phyloP scores from a whole-genome alignment of 495 filamentous ascomycete species.

The Geoglossum glabrum region DNA sequence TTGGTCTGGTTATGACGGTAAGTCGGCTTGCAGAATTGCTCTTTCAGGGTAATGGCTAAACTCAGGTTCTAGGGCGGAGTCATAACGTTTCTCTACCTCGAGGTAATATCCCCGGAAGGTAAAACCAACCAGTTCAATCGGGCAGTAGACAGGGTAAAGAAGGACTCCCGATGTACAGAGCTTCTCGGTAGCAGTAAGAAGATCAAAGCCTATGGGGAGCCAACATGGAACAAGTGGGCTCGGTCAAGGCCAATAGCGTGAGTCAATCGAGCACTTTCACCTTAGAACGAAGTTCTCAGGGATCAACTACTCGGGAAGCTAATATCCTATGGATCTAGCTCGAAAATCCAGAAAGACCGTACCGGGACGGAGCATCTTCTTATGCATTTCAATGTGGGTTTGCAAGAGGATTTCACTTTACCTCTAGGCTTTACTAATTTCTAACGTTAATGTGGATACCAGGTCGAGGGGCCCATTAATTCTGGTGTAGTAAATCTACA shows the following conservation, averaged over 20 bases:
- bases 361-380: slow-evolving; percentile 61
- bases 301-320: not conserved
- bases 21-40: slow-evolving; percentile 8
- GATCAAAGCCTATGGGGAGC: slow-evolving; percentile 71
- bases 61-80: slow-evolving; percentile 39
- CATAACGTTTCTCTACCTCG: slow-evolving; percentile 56
- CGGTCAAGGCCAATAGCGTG: slow-evolving; percentile 70
- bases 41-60: slow-evolving; percentile 8
- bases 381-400: slow-evolving; percentile 69
- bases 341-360: slow-evolving; percentile 43
- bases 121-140: slow-evolving; percentile 77
- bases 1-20: slow-evolving; percentile 60
- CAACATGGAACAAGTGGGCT: slow-evolving; percentile 64
- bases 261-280: slow-evolving; percentile 11
- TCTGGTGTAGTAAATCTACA: slow-evolving; percentile 58
- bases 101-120: slow-evolving; percentile 74
- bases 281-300: not conserved
- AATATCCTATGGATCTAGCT: slow-evolving; percentile 21
- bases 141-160: slow-evolving; percentile 58
- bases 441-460: slow-evolving; percentile 2
- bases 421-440: not conserved
- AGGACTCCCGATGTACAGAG: slow-evolving; percentile 44
- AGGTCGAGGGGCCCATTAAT: slow-evolving; percentile 69
- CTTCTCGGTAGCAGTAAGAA: slow-evolving; percentile 58
- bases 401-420: not conserved